Conservation (phyloP, 306 rosid species). For the Echinosophora koreensis region DNA sequence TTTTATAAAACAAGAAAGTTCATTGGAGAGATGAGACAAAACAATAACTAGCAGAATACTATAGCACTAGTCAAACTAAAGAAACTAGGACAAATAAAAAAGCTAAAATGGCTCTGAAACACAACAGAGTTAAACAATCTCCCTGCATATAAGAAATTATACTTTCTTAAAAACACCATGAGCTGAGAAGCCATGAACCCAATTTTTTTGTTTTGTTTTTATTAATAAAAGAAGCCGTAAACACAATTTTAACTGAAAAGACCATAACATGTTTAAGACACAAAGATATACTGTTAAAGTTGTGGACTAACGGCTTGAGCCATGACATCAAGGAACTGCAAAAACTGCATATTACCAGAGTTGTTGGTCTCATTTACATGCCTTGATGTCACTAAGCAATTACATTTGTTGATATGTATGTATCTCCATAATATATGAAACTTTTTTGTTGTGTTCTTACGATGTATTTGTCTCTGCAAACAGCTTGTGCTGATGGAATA, state of each 20-base stretch:
- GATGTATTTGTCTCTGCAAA: slow-evolving; percentile 38
- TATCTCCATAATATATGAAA: slow-evolving; percentile 22
- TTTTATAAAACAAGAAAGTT: neutral
- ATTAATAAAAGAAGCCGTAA: neutral
- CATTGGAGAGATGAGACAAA: neutral
- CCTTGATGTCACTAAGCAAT: slow-evolving; percentile 9
- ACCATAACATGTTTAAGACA: slow-evolving; percentile 4
- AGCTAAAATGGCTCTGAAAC: slow-evolving; percentile 12
- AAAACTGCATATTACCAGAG: slow-evolving; percentile 1
- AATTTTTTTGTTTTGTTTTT: neutral
- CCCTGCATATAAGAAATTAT: slow-evolving; percentile 1
- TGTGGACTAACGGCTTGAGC: slow-evolving; percentile 6
- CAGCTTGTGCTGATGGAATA: slow-evolving; percentile 98
- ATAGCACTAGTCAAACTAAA: neutral
- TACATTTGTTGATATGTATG: slow-evolving; percentile 19
- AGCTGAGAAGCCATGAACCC: neutral
- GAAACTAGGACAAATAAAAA: neutral
- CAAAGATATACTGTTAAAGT: slow-evolving; percentile 15
- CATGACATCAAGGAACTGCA: neutral
- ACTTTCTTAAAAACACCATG: neutral
- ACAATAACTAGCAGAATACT: slow-evolving; percentile 4
- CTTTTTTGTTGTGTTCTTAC: slow-evolving; percentile 27
- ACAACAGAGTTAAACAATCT: neutral
- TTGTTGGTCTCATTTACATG: neutral
- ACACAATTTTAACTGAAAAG: neutral